A percentile compares a stretch with the other conserved stretches of the same genome.
phyloP scores from a whole-genome alignment of 1,284 basidiomycete species.

The Rhizoctonia solani region DNA sequence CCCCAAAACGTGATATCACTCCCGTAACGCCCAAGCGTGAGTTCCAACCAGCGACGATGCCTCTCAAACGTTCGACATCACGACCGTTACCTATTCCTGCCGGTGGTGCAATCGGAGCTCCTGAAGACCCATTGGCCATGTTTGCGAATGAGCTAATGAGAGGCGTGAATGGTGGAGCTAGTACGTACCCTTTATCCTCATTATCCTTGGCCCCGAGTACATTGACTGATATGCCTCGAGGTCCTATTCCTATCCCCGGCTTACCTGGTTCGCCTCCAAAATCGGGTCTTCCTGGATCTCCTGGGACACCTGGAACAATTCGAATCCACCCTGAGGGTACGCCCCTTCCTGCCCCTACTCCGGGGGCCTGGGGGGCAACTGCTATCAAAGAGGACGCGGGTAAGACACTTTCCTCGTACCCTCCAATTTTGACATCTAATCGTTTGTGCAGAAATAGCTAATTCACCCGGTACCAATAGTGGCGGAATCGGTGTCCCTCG shows the following conservation, averaged over 20 bases:
- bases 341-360: constrained; percentile 4
- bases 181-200: not conserved
- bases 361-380: not conserved
- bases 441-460: not conserved
- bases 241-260: no score
- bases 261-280: no score
- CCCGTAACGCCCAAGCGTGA: not conserved
- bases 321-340: constrained; percentile 4
- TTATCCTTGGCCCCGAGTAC: no score
- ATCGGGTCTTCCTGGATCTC: not conserved
- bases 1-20: not conserved
- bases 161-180: constrained; percentile 7
- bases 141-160: constrained; percentile 24
- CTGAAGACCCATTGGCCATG: constrained; percentile 25
- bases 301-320: constrained; percentile 1
- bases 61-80: not conserved
- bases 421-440: no score
- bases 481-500: constrained; percentile 22
- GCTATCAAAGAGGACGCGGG: constrained; percentile 1
- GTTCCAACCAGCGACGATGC: not conserved
- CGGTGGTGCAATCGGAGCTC: not conserved
- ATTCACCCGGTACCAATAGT: not conserved
- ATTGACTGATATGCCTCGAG: no score
- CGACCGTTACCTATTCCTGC: not conserved
- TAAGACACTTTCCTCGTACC: no score